Conservation (phyloP, 768 basidiomycete species). For the Trametopsis cervina region DNA sequence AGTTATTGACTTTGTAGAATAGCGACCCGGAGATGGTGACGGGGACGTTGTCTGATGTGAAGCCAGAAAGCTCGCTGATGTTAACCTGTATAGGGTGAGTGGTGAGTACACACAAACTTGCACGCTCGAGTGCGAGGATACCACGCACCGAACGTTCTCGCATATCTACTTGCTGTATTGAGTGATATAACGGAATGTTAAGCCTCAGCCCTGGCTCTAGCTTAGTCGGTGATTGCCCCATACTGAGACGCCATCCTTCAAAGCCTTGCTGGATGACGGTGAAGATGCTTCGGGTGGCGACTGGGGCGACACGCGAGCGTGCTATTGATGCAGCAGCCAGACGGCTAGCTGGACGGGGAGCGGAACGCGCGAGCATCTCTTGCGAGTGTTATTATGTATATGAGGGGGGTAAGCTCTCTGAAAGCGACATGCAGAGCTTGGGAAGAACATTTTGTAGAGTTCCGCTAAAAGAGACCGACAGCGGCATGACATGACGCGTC, state of each 20-base stretch:
- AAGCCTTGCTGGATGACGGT: constrained; percentile 4
- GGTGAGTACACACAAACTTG: not conserved
- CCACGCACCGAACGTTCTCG: constrained; percentile 1
- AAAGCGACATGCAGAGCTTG: too few relatives aligned
- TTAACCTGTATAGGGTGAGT: not conserved
- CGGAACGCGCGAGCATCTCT: too few relatives aligned
- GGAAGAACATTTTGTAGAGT: too few relatives aligned
- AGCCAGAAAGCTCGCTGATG: constrained; percentile 1
- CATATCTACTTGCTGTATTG: not conserved
- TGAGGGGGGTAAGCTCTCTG: too few relatives aligned
- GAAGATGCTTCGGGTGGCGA: not conserved
- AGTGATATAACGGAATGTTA: not conserved
- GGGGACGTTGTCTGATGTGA: constrained; percentile 28
- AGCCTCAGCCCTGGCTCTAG: not conserved
- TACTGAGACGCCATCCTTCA: not conserved
- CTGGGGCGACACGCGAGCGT: too few relatives aligned
- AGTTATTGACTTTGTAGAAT: constrained; percentile 44
- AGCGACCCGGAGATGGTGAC: constrained; percentile 46
- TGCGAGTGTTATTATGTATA: too few relatives aligned
- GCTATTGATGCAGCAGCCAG: too few relatives aligned
- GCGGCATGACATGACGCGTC: too few relatives aligned
- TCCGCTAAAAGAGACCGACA: too few relatives aligned
- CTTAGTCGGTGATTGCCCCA: not conserved
- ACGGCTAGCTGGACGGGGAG: too few relatives aligned
- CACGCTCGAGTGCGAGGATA: too few relatives aligned